phyloP scores from a whole-genome alignment of 805 yeast species.

The Candida berthetii region DNA sequence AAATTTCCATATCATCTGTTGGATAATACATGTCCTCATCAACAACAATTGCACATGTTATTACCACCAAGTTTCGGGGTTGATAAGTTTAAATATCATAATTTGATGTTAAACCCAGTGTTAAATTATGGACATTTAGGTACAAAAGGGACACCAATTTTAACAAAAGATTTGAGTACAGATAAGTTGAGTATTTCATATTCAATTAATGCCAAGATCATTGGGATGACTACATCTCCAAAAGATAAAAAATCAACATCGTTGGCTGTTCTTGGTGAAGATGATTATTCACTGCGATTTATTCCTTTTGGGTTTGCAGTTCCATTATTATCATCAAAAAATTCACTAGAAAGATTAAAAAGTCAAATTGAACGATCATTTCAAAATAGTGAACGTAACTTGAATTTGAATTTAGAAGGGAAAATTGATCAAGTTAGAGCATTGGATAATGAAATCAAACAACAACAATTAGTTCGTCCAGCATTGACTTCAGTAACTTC shows the following conservation, averaged over 20 bases:
- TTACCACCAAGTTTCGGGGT: conserved; percentile 37
- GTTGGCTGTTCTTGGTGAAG: conserved; percentile 26
- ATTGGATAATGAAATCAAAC: conserved; percentile 11
- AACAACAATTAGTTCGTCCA: conserved; percentile 8
- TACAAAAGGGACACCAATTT: conserved; percentile 45
- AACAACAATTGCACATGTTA: conserved; percentile 29
- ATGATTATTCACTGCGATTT: conserved; percentile 29
- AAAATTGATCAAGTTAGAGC: conserved; percentile 8
- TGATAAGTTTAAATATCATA: conserved; percentile 24
- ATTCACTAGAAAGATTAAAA: conserved; percentile 6
- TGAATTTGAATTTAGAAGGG: conserved; percentile 11
- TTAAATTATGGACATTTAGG: conserved; percentile 46
- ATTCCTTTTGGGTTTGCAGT: conserved; percentile 32
- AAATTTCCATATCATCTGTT: conserved; percentile 48
- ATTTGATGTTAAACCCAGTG: conserved; percentile 23
- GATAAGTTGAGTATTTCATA: conserved; percentile 43
- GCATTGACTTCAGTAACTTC: neutral
- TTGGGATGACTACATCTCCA: conserved; percentile 32
- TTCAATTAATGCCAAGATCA: conserved; percentile 49
- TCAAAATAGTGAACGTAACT: conserved; percentile 9
- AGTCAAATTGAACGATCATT: conserved; percentile 8
- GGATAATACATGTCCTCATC: conserved; percentile 46
- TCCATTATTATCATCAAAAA: conserved; percentile 12
- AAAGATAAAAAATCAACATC: conserved; percentile 12
- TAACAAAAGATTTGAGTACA: conserved; percentile 43